phyloP scores from a whole-genome alignment of 176 grass and related monocot species.

The Triticum aestivum region DNA sequence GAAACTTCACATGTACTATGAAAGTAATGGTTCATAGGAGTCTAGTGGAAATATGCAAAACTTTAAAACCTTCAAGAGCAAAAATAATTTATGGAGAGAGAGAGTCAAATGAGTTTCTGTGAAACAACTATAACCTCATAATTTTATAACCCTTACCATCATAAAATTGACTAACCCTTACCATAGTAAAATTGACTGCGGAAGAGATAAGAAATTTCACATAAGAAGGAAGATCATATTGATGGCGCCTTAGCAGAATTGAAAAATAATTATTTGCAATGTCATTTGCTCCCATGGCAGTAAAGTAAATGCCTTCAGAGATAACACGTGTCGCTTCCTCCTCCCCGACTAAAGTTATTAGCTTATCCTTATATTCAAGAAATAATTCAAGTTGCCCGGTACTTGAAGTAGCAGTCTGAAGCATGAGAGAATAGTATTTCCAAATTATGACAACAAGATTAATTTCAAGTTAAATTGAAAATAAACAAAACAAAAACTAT shows the following conservation, averaged over 20 bases:
- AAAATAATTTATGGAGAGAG: not conserved
- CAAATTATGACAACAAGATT: not conserved
- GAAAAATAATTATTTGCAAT: constrained; percentile 55
- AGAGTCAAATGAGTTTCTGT: not conserved
- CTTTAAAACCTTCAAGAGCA: not conserved
- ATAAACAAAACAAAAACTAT: not conserved
- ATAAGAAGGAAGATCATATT: constrained; percentile 56
- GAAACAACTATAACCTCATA: not conserved
- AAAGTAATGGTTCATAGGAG: not conserved
- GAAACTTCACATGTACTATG: not conserved
- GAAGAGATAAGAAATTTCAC: constrained; percentile 38
- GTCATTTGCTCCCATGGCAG: constrained; percentile 49
- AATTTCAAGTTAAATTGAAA: not conserved
- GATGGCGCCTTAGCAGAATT: not conserved
- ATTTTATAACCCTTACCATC: constrained; percentile 4
- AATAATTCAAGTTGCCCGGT: constrained; percentile 45
- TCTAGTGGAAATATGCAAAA: not conserved
- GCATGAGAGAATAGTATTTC: not conserved
- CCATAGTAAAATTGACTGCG: constrained; percentile 43
- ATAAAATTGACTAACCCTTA: constrained; percentile 39
- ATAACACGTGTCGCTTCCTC: constrained; percentile 24
- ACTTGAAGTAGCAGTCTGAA: constrained; percentile 41
- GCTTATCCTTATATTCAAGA: constrained; percentile 54
- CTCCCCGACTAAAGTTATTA: constrained; percentile 44
- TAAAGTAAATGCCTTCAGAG: constrained; percentile 35